These are phyloP conservation scores for Fusarium nanum DNA, from an alignment of 2,329 filamentous ascomycete genomes.

Conservation along the genomic window DNA sequence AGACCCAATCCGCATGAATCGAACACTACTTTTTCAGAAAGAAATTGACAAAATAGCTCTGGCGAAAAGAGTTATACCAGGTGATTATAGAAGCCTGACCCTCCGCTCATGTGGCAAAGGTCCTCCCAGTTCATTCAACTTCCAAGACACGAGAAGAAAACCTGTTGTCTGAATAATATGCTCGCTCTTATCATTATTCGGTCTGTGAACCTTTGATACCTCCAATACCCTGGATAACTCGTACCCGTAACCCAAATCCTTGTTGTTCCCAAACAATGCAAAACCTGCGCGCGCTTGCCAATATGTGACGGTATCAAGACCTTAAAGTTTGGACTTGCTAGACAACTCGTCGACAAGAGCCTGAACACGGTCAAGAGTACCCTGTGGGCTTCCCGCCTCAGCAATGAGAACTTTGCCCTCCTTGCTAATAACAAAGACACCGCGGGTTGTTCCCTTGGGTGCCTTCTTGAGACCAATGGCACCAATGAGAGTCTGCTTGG, in stretches of 20 bases:
- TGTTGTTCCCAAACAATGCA: background rate
- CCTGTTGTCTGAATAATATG: background rate
- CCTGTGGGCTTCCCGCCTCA: slow-evolving; percentile 79
- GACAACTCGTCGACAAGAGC: slow-evolving; percentile 68
- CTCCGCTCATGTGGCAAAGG: too few relatives aligned
- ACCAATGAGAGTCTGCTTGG: slow-evolving; percentile 76
- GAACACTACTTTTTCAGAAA: too few relatives aligned
- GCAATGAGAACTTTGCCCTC: slow-evolving; percentile 81
- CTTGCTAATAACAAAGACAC: slow-evolving; percentile 90
- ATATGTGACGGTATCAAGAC: background rate
- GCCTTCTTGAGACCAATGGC: slow-evolving; percentile 92
- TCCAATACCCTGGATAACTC: background rate
- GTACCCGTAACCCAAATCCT: background rate
- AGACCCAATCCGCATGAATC: too few relatives aligned
- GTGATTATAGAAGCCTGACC: background rate
- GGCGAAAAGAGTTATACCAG: accelerated
- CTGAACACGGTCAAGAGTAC: slow-evolving; percentile 81
- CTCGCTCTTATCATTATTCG: slow-evolving; percentile 1
- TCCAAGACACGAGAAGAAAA: background rate
- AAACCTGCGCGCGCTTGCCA: background rate
- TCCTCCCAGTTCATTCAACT: accelerated
- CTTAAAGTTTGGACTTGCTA: slow-evolving; percentile 35
- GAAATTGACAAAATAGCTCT: background rate
- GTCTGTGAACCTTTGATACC: slow-evolving; percentile 9
- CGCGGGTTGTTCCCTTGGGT: slow-evolving; percentile 82